These are phyloP conservation scores for Globisporangium camurandrum DNA, from an alignment of 352 stramenopile genomes.

Conservation along the genomic window DNA sequence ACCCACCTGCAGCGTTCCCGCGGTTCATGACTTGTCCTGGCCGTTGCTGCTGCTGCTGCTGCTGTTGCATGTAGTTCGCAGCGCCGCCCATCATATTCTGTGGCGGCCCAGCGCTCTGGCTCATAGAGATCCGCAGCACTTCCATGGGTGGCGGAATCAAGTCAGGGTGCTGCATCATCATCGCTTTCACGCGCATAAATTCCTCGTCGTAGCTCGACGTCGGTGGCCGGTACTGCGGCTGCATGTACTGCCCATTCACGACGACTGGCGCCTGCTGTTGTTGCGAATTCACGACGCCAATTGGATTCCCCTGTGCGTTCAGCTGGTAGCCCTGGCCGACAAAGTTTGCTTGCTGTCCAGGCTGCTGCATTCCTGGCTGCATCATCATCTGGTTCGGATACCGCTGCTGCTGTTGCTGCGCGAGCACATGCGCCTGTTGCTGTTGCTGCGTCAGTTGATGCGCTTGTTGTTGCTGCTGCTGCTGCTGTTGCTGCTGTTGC, in stretches of 20 bases:
- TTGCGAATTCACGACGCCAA: conserved; percentile 22
- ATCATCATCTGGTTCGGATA: conserved; percentile 76
- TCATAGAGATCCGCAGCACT: conserved; percentile 81
- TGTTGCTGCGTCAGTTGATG: conserved; percentile 34
- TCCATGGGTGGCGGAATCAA: conserved; percentile 83
- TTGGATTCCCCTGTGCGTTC: conserved; percentile 30
- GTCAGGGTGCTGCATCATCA: conserved; percentile 86
- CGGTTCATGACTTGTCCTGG: conserved; percentile 55
- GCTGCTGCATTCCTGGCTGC: conserved; percentile 40
- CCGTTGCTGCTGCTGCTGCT: too few relatives aligned
- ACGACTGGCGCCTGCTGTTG: conserved; percentile 23
- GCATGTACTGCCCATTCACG: conserved; percentile 55
- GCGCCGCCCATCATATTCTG: conserved; percentile 56
- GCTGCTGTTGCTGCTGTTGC: conserved; percentile 16
- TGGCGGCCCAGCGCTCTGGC: conserved; percentile 40
- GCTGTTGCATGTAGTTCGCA: conserved; percentile 61
- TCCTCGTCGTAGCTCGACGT: conserved; percentile 81
- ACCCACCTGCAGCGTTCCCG: conserved; percentile 32
- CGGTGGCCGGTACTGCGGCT: conserved; percentile 47
- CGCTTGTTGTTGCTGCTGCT: conserved; percentile 23
- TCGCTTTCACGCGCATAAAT: conserved; percentile 80
- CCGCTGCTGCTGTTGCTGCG: conserved; percentile 29
- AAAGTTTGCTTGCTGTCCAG: conserved; percentile 22
- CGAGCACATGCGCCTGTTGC: conserved; percentile 22
- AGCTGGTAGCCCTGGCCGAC: conserved; percentile 53